Percentiles rank a stretch among this genome's conserved stretches.
phyloP scores from a whole-genome alignment of 2,329 filamentous ascomycete genomes.

The Teratosphaeria pseudoeucalypti region DNA sequence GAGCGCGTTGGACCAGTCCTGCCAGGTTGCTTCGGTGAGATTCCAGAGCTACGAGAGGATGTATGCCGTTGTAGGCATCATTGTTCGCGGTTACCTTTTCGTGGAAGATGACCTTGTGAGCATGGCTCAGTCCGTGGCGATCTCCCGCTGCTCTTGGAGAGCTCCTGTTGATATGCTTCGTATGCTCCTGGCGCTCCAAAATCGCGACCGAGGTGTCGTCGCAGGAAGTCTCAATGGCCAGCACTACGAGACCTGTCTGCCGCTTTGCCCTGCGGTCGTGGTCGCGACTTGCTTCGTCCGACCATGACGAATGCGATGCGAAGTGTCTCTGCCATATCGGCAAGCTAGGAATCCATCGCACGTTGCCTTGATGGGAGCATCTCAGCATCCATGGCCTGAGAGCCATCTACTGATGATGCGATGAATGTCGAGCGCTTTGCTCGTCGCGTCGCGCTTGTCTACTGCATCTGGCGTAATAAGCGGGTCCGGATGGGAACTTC shows the following conservation, averaged over 20 bases:
- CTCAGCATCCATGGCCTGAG: background rate
- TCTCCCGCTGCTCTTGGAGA: background rate
- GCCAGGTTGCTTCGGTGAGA: constrained; percentile 67
- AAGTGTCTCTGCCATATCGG: background rate
- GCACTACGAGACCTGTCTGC: constrained; percentile 13
- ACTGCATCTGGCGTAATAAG: background rate
- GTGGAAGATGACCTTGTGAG: constrained; percentile 51
- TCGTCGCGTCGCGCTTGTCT: background rate
- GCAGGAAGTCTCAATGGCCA: constrained; percentile 77
- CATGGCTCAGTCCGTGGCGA: background rate
- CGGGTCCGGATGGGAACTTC: background rate
- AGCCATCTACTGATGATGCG: background rate
- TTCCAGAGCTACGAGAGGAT: constrained; percentile 63
- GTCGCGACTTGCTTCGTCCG: no score
- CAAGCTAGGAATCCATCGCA: background rate
- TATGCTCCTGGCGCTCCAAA: background rate
- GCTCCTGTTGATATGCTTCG: background rate
- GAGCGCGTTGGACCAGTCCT: constrained; percentile 54
- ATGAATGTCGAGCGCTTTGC: background rate
- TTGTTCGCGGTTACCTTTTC: constrained; percentile 74
- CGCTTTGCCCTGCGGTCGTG: background rate
- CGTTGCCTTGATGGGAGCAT: background rate
- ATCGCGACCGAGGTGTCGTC: constrained; percentile 89
- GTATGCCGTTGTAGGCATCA: constrained; percentile 62
- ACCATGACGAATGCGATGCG: background rate